These are phyloP conservation scores for Skeletonema grethae DNA, from an alignment of 108 stramenopile species.

Conservation along the genomic window DNA sequence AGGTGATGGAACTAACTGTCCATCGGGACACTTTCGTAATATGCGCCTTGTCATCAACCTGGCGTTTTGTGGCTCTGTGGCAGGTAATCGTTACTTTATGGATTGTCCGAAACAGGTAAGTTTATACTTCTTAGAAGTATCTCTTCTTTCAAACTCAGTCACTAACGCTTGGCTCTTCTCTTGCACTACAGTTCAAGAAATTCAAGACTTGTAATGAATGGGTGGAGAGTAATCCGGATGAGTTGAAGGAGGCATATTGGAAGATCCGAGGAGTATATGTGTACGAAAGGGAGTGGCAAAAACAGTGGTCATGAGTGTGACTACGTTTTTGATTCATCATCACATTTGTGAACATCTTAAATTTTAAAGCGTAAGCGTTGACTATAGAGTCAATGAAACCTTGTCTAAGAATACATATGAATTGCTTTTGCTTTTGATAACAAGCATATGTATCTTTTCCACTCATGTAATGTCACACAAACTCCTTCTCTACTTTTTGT, in stretches of 20 bases:
- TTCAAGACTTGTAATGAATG: slow-evolving; percentile 77
- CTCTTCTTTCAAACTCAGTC: too few species aligned
- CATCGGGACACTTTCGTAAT: slow-evolving; percentile 73
- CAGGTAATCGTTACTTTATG: slow-evolving; percentile 79
- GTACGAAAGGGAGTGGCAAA: slow-evolving; percentile 77
- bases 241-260: slow-evolving; percentile 86
- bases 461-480: too few species aligned
- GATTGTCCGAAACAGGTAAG: slow-evolving; percentile 70
- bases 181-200: slow-evolving; percentile 42
- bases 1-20: slow-evolving; percentile 78
- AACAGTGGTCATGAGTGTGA: slow-evolving; percentile 31
- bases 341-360: too few species aligned
- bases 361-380: too few species aligned
- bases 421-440: too few species aligned
- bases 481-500: too few species aligned
- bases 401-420: too few species aligned
- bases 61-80: slow-evolving; percentile 86
- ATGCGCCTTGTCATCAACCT: slow-evolving; percentile 90
- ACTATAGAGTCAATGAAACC: too few species aligned
- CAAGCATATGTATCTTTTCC: too few species aligned
- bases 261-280: slow-evolving; percentile 89
- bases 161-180: too few species aligned
- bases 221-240: slow-evolving; percentile 74
- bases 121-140: too few species aligned
- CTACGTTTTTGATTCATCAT: too few species aligned